Evolutionary conservation across 441 rosid genomes (phyloP).

Genomic region (Bruguiera hainesii): DNA sequence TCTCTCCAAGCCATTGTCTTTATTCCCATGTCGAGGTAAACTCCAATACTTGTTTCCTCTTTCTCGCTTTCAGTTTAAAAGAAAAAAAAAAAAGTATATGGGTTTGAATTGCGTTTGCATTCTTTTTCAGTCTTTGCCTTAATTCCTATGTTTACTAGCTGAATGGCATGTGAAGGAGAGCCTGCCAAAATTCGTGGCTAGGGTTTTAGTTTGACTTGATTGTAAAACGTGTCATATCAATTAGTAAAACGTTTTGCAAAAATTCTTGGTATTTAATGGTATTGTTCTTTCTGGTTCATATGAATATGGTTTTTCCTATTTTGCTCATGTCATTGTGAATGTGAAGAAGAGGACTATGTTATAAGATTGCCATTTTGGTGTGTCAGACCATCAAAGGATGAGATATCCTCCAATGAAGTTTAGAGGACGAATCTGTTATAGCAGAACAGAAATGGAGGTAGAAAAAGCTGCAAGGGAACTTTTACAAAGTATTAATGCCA

Average conservation of each 20-base stretch:
- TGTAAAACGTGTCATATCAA: no score
- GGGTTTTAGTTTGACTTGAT: no score
- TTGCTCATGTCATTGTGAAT: not conserved
- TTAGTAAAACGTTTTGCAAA: no score
- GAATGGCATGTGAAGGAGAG: no score
- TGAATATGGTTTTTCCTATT: no score
- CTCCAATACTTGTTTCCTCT: not conserved
- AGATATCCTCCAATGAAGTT: slow-evolving; percentile 57
- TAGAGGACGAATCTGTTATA: slow-evolving; percentile 54
- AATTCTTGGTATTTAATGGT: no score
- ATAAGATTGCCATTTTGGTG: not conserved
- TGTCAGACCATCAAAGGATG: slow-evolving; percentile 34
- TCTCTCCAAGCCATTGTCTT: slow-evolving; percentile 33
- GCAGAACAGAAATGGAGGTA: slow-evolving; percentile 52
- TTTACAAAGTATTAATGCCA: slow-evolving; percentile 39
- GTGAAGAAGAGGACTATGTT: not conserved
- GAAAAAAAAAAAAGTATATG: not conserved
- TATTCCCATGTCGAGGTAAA: slow-evolving; percentile 48
- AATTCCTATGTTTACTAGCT: no score
- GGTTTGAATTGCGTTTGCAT: not conserved
- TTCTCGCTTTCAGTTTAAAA: not conserved
- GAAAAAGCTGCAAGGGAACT: slow-evolving; percentile 60
- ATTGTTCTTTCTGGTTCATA: no score
- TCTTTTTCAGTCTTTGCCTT: not conserved
- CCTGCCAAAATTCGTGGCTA: no score